A percentile compares a stretch with the other conserved stretches of the same genome.
These are phyloP conservation scores for Panellus pusillus DNA, from an alignment of 768 basidiomycete genomes.

Conservation along the genomic window DNA sequence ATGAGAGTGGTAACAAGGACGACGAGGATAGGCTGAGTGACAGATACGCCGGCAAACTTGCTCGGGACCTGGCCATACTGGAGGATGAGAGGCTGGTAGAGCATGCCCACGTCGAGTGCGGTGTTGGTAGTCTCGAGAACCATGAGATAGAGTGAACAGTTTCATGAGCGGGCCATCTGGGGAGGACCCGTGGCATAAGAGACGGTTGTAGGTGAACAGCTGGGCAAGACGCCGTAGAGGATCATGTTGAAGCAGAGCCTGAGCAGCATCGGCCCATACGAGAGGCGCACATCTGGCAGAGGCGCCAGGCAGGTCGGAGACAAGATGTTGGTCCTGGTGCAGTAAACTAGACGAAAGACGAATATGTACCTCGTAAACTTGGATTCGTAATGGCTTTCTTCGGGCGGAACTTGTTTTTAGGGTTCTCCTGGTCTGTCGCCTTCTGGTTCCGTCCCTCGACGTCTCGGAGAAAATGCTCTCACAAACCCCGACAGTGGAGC, in stretches of 20 bases:
- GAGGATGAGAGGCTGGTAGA: conserved; percentile 15
- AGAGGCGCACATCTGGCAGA: conserved; percentile 2
- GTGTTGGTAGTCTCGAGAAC: conserved; percentile 29
- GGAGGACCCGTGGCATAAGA: no score
- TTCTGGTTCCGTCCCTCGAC: no score
- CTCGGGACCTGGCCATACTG: conserved; percentile 30
- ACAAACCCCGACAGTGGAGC: not conserved
- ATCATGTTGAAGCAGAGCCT: conserved; percentile 12
- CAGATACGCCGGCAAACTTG: not conserved
- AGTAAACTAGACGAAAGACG: no score
- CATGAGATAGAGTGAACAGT: conserved; percentile 30
- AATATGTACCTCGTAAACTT: no score
- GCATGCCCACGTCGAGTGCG: not conserved
- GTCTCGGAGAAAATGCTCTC: no score
- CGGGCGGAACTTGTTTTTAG: no score
- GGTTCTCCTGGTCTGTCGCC: no score
- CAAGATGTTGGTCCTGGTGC: no score
- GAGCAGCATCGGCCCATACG: conserved; percentile 4
- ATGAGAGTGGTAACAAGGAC: conserved; percentile 40
- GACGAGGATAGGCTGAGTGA: conserved; percentile 31
- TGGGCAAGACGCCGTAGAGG: conserved; percentile 4
- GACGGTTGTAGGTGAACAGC: no score
- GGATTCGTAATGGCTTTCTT: no score
- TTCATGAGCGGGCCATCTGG: no score
- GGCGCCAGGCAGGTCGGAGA: no score